Conservation (phyloP, 2,329 filamentous ascomycete genomes). For the Hypomyces perniciosus region DNA sequence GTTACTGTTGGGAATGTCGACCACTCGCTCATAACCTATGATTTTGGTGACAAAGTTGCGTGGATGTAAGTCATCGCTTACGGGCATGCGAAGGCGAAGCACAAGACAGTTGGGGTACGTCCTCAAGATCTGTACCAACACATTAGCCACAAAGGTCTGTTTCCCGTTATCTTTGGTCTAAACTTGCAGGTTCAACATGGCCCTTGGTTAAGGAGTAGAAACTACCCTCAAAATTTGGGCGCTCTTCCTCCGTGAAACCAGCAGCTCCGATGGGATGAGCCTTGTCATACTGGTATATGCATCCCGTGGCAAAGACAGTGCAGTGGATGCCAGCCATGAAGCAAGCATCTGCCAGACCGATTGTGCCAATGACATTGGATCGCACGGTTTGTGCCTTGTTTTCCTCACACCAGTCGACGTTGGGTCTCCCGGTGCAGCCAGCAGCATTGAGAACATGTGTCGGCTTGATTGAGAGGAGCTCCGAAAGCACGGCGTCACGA, state of each 20-base stretch:
- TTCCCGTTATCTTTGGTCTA: not conserved
- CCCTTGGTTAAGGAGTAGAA: slow-evolving; percentile 65
- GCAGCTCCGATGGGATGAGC: slow-evolving; percentile 53
- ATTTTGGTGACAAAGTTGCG: slow-evolving; percentile 68
- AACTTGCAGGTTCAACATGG: slow-evolving; percentile 47
- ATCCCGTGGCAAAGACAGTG: slow-evolving; percentile 62
- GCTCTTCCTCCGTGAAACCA: slow-evolving; percentile 56
- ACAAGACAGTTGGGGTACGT: slow-evolving; percentile 56
- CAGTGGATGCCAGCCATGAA: slow-evolving; percentile 52
- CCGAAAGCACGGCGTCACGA: slow-evolving; percentile 48
- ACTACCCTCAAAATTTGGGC: slow-evolving; percentile 59
- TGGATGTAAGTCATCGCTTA: slow-evolving; percentile 59
- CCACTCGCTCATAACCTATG: slow-evolving; percentile 56
- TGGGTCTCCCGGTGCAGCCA: slow-evolving; percentile 60
- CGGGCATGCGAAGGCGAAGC: slow-evolving; percentile 63
- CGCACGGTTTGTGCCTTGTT: slow-evolving; percentile 62
- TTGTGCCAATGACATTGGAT: slow-evolving; percentile 59
- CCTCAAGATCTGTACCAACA: slow-evolving; percentile 48
- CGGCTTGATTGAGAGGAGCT: slow-evolving; percentile 54
- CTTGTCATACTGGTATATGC: slow-evolving; percentile 60
- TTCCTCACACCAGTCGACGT: slow-evolving; percentile 67
- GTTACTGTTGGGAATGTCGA: slow-evolving; percentile 64
- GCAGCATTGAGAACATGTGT: slow-evolving; percentile 63
- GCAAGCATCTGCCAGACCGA: slow-evolving; percentile 59
- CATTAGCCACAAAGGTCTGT: not conserved